Evolutionary conservation across 192 early-diverging fungal genomes (phyloP), one percentile per base, ranked within the genome.

Genomic region (Backusella westeae): DNA sequence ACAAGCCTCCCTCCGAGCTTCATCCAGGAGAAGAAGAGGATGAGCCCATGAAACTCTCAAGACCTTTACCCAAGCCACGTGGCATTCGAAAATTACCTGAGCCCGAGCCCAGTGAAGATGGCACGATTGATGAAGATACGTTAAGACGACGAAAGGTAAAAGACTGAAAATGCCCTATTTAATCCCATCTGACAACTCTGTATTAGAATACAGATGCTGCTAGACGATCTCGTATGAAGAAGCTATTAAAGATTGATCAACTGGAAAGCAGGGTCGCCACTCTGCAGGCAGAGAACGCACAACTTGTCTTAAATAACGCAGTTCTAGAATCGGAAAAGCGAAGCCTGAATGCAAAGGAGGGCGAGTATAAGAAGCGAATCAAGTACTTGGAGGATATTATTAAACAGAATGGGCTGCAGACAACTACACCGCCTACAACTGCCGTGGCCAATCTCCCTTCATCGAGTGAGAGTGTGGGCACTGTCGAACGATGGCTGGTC

Each of bases 131-230:
- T 75, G 76, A 81, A 71, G 80, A 81, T 23, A 81, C 76, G 12
- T 29, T 81, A 32, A 77, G 72, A 46, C 66, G 80, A 38, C 42
- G 76, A 63, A 81, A 77, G 71, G 79, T 81, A n/a, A 52, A 32
- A 32, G 32, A 32, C 1, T 3, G 32, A 32, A 32, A 32, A 32
- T 32, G 32, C 2, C 32, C 3, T 0, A 32, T 32, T 32, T 32
- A 32, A 32, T 3, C 2, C 38, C 38, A 39, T 39, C 38, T 39
- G 9, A 39, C 38, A 7, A 39, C 32, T 39, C 38, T 10, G 8
- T 7, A 2, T 1, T 73, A 89, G 89, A 95, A 98, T 85, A 97
- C 97, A 2, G 93, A 96, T 76, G 95, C 96, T 5, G 97, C 97
- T 0, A 93, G 97, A 39, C 88, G 95, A 73, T 96, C 94, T 36